Evolutionary conservation across 176 grass and related monocot species (phyloP).

Genomic region (Elaeis guineensis): DNA sequence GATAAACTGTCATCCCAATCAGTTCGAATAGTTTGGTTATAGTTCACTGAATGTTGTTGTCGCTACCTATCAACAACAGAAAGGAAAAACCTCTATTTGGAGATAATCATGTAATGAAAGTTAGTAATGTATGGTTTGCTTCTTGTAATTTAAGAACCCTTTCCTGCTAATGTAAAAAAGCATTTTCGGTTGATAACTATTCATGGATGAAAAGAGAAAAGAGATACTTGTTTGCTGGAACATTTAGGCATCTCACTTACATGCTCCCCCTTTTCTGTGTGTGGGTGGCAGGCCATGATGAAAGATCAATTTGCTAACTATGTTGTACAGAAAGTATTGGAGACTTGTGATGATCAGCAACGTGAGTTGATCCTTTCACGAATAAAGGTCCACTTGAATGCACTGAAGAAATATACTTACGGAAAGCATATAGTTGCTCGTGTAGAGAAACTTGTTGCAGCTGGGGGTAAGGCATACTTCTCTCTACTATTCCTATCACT

Average conservation of each 20-base stretch:
- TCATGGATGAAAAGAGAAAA: too few relatives aligned
- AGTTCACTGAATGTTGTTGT: too few relatives aligned
- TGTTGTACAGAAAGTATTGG: slow-evolving; percentile 20
- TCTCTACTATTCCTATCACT: not conserved
- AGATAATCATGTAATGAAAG: too few relatives aligned
- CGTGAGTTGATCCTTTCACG: slow-evolving; percentile 14
- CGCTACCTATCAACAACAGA: too few relatives aligned
- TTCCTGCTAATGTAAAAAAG: too few relatives aligned
- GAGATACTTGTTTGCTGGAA: too few relatives aligned
- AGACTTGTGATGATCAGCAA: slow-evolving; percentile 20
- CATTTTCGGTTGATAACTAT: too few relatives aligned
- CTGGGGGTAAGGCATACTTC: slow-evolving; percentile 7
- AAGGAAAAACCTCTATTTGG: too few relatives aligned
- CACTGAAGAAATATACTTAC: slow-evolving; percentile 20
- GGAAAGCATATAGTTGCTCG: slow-evolving; percentile 26
- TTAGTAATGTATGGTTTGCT: too few relatives aligned
- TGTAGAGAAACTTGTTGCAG: slow-evolving; percentile 22
- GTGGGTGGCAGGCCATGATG: slow-evolving; percentile 13
- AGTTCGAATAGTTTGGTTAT: too few relatives aligned
- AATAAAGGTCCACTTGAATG: slow-evolving; percentile 20
- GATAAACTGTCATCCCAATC: too few relatives aligned
- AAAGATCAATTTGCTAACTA: slow-evolving; percentile 25
- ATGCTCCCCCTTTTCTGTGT: not conserved
- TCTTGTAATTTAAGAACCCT: too few relatives aligned
- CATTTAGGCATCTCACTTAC: not conserved